Conservation (phyloP, 345 rosid species). For the Salix udensis region DNA sequence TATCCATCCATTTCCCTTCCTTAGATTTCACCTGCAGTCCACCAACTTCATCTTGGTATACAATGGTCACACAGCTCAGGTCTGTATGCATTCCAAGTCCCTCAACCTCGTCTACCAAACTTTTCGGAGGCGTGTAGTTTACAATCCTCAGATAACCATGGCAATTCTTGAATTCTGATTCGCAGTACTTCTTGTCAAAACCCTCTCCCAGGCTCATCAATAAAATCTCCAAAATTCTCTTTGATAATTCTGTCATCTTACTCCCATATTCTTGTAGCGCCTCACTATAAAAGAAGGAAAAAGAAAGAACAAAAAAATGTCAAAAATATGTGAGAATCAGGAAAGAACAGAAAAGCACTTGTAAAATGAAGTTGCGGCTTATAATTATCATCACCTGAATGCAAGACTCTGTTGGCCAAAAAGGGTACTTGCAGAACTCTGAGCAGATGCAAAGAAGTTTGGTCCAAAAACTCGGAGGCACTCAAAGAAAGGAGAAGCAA, state of each 20-base stretch:
- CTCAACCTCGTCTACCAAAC: conserved; percentile 22
- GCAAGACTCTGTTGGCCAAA: conserved; percentile 16
- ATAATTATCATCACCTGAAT: conserved; percentile 26
- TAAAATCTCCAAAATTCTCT: conserved; percentile 24
- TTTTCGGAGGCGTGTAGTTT: conserved; percentile 34
- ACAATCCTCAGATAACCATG: conserved; percentile 41
- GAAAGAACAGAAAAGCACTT: neutral
- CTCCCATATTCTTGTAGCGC: conserved; percentile 34
- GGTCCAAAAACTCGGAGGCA: conserved; percentile 37
- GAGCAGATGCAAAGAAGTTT: conserved; percentile 35
- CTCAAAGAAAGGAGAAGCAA: conserved; percentile 48
- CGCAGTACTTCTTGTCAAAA: conserved; percentile 16
- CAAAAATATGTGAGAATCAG: neutral
- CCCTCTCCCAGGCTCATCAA: conserved; percentile 26
- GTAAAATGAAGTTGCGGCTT: neutral
- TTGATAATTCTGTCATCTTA: conserved; percentile 33
- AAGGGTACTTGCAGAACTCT: conserved; percentile 24
- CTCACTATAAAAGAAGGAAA: conserved; percentile 9
- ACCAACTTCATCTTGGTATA: conserved; percentile 34
- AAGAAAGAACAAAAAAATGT: neutral
- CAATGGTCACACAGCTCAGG: conserved; percentile 44
- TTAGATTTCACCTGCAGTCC: conserved; percentile 42
- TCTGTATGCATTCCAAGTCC: conserved; percentile 50
- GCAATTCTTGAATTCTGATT: conserved; percentile 34
- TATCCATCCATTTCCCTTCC: conserved; percentile 44